phyloP scores from a whole-genome alignment of 139 green algal genomes.

The Spirogloea muscicola region DNA sequence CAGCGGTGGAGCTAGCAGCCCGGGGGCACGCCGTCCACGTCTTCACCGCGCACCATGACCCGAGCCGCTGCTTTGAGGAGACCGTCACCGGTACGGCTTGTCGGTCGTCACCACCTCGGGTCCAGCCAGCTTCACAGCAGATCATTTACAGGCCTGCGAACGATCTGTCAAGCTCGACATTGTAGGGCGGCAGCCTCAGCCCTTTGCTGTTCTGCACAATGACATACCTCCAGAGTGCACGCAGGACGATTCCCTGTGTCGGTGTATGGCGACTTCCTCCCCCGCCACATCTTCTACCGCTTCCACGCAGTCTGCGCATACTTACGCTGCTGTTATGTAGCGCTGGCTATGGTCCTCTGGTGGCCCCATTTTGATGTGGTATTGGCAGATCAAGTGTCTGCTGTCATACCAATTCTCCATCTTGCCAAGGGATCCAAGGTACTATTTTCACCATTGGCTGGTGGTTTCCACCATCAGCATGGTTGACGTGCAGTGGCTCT shows the following conservation, averaged over 20 bases:
- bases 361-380: slow-evolving; percentile 67
- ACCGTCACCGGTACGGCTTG: slow-evolving; percentile 55
- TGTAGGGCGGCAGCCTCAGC: neutral
- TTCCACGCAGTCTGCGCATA: slow-evolving; percentile 79
- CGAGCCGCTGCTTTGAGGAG: slow-evolving; percentile 80
- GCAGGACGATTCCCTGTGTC: slow-evolving; percentile 69
- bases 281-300: slow-evolving; percentile 63
- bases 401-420: slow-evolving; percentile 34
- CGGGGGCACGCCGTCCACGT: slow-evolving; percentile 72
- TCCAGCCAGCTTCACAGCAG: no score
- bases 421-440: slow-evolving; percentile 9
- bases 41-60: slow-evolving; percentile 88
- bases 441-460: neutral
- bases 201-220: neutral
- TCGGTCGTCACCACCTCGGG: neutral
- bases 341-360: slow-evolving; percentile 61
- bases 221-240: no score
- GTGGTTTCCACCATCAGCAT: slow-evolving; percentile 56
- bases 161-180: neutral
- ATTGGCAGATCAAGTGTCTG: slow-evolving; percentile 74
- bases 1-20: slow-evolving; percentile 74
- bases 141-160: no score
- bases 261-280: slow-evolving; percentile 80
- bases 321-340: slow-evolving; percentile 71
- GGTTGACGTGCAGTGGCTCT: slow-evolving; percentile 39